Conservation (phyloP, 2,329 filamentous ascomycete genomes). For the Ilyonectria mors-panacis region DNA sequence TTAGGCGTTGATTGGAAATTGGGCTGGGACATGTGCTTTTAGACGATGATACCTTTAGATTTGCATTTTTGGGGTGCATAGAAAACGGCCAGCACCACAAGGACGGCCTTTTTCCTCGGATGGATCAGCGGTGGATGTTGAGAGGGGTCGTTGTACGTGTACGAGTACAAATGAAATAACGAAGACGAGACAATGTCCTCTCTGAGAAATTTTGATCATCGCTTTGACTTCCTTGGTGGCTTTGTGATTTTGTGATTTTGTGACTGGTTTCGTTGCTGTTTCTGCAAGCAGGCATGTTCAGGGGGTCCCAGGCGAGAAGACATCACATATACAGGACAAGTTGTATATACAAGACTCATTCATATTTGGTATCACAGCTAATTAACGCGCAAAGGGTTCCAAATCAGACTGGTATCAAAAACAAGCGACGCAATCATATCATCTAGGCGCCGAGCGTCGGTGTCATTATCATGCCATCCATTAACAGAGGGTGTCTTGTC, state of each 20-base stretch:
- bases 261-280: not conserved
- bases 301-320: not conserved
- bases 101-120: conserved; percentile 4
- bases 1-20: conserved; percentile 43
- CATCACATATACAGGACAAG: no score
- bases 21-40: conserved; percentile 40
- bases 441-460: not conserved
- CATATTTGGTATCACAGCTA: not conserved
- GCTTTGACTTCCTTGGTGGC: not conserved
- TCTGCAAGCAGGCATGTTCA: not conserved
- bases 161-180: conserved; percentile 30
- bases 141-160: conserved; percentile 17
- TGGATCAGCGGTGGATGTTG: conserved; percentile 1
- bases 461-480: no score
- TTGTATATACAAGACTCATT: not conserved
- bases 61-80: conserved; percentile 40
- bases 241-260: not conserved
- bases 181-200: conserved; percentile 12
- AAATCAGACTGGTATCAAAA: not conserved
- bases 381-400: not conserved
- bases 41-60: conserved; percentile 51
- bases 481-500: not conserved
- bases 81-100: conserved; percentile 12
- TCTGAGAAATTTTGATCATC: not conserved
- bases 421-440: not conserved